These are phyloP conservation scores for Myxozyma sirexii DNA, from an alignment of 805 yeast genomes.

Conservation along the genomic window DNA sequence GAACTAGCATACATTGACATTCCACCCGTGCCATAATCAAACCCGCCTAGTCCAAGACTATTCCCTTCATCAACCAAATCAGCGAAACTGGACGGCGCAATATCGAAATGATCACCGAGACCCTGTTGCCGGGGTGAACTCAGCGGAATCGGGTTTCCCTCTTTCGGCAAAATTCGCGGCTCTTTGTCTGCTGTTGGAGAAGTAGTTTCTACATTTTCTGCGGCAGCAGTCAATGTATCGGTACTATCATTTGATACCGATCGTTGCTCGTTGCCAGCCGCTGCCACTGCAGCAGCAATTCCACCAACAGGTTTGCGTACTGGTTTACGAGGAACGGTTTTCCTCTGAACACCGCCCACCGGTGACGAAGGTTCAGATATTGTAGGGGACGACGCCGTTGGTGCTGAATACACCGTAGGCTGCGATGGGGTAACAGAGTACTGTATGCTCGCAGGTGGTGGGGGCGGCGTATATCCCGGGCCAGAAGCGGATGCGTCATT, in stretches of 20 bases:
- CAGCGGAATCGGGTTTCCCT: not conserved
- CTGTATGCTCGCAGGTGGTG: slow-evolving; percentile 15
- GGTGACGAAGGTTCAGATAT: slow-evolving; percentile 1
- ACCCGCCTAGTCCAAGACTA: slow-evolving; percentile 28
- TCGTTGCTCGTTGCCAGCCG: not conserved
- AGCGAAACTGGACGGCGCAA: slow-evolving; percentile 19
- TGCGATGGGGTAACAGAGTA: slow-evolving; percentile 15
- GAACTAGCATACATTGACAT: slow-evolving; percentile 1
- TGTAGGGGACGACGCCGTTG: not conserved
- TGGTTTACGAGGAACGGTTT: slow-evolving; percentile 12
- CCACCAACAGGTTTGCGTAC: slow-evolving; percentile 14
- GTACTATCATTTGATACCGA: not conserved
- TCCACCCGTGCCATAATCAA: slow-evolving; percentile 1
- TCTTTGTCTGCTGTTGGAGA: not conserved
- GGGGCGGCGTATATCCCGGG: slow-evolving; percentile 11
- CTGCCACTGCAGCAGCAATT: not conserved
- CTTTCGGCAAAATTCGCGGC: not conserved
- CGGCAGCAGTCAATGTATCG: not conserved
- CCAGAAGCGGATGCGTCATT: not conserved
- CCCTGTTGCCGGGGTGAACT: not conserved
- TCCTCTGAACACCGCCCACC: slow-evolving; percentile 1
- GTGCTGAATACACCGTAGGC: slow-evolving; percentile 14
- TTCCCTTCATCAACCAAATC: slow-evolving; percentile 33
- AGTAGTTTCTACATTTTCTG: not conserved
- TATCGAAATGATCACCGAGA: slow-evolving; percentile 8